Percentiles rank a stretch among this genome's conserved stretches.
phyloP scores from a whole-genome alignment of 495 filamentous ascomycete genomes.

The Aspergillus saccharolyticus region DNA sequence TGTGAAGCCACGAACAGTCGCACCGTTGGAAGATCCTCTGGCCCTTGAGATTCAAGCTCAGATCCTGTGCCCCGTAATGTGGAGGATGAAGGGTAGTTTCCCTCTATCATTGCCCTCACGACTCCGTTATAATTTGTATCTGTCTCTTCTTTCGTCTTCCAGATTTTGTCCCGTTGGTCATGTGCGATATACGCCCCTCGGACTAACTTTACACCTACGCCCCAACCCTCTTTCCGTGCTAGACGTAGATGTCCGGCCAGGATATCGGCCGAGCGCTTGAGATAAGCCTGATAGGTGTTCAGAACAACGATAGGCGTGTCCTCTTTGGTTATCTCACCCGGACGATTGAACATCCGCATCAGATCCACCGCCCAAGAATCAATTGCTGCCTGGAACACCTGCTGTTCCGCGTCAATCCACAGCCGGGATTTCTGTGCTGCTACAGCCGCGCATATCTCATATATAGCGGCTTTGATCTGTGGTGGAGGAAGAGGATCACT shows the following conservation, averaged over 20 bases:
- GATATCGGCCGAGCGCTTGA: conserved; percentile 57
- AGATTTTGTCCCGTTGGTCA: conserved; percentile 32
- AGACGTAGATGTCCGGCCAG: conserved; percentile 57
- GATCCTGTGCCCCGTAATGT: conserved; percentile 47
- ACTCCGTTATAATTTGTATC: conserved; percentile 40
- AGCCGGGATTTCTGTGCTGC: conserved; percentile 59
- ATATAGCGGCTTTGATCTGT: conserved; percentile 55
- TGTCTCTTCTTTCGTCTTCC: conserved; percentile 38
- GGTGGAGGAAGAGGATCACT: conserved; percentile 45
- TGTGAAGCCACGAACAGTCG: conserved; percentile 24
- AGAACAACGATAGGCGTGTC: conserved; percentile 49
- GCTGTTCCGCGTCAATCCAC: conserved; percentile 82
- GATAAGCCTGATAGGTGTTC: conserved; percentile 74
- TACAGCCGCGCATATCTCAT: conserved; percentile 66
- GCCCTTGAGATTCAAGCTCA: conserved; percentile 45
- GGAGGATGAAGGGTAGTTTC: conserved; percentile 32
- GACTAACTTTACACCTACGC: conserved; percentile 82
- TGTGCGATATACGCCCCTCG: conserved; percentile 69
- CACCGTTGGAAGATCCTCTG: conserved; percentile 14
- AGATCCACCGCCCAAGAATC: conserved; percentile 72
- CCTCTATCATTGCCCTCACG: conserved; percentile 56
- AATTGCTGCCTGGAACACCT: conserved; percentile 66
- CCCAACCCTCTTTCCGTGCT: conserved; percentile 60
- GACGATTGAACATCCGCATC: conserved; percentile 67
- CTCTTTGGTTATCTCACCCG: conserved; percentile 9